Base-by-base conservation (phyloP, 2,329 filamentous ascomycete genomes). In the Apiospora koreana region DNA sequence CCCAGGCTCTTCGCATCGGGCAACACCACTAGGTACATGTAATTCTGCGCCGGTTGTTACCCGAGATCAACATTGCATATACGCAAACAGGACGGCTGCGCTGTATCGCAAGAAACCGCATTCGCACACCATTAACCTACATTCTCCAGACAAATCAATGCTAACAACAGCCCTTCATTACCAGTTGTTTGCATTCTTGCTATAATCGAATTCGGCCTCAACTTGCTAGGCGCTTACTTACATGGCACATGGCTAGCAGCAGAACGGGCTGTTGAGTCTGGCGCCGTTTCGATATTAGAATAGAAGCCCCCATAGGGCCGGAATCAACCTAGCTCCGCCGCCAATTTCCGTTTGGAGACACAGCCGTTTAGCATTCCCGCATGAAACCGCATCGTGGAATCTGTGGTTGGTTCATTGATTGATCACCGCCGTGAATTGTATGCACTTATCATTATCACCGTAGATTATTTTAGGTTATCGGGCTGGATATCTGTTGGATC, bases 371-470 rank as follows among this genome's bases (percentile, higher is more conserved):
- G 54, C 31, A n/a, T 38, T 62, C 8, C 25, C 50, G 54, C 54
- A 62, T 62, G 54, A 62, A 62, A 62, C 54, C 54, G 54, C 54
- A 62, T 38, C 54, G 35, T 9, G 35, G 54, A 62, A 62, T 62
- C 28, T 62, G 54, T 28, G 21, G 54, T 62, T 62, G 54, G 54
- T 12, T 43, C 12, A 43, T 43, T 43, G 41, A 16, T 62, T 62
- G 28, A 62, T 62, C 54, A 62, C 54, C 54, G 54, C 54, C 54
- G 12, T 62, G 54, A 62, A 38, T n/a, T 35, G 18, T 28, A 62
- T 62, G 54, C 54, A 62, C 31, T 14, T 62, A 16, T 16, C 41
- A 16, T 14, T 62, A 16, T 16, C 41, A 16, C 41, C 41, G 41
- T 43, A n/a, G 31, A 8, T 62, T 38, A 62, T 62, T 38, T 62